Base-by-base conservation (phyloP, 345 rosid genomes). In the Abelmoschus esculentus region DNA sequence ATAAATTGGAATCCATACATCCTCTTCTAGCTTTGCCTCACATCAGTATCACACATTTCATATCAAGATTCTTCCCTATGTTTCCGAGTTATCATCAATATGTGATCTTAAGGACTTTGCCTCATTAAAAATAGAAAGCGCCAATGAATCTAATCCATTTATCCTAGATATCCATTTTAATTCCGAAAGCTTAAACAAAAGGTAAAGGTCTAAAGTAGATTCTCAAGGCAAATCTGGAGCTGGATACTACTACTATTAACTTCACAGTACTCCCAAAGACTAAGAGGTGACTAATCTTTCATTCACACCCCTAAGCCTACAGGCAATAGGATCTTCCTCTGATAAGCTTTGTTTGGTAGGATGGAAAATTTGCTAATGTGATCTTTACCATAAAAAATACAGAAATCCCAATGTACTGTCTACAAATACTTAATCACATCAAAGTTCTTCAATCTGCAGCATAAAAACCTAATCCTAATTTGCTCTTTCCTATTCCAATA, bases 271-370 rank as follows among this genome's bases (percentile, higher is more conserved):
- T 53, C 57, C 19, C 7, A 17, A 46, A 28, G 26, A 22, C 26
- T 22, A 22, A 22, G 56, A 26, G 47, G 13, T 28, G 14, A 14
- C 7, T 42, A 19, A 19, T 66, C 69, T 46, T 47, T 29, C 69
- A 1, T 15, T 15, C 26, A 36, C 8, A 36, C 40, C 40, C 40
- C 40, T 36, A 36, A 36, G 40, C 40, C 7, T 36, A 36, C 40
- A 47, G 57, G 49, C 32, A 29, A 29, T 73, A 56, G 78, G 76
- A 72, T 34, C 14, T 32, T 34, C 29, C 60, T 67, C 34, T 18
- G 36, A 18, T 1, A 18, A 55, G 34, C 34, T 32, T 32, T 32
- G 42, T 5, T 13, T 36, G 42, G 6, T 36, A 36, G 42, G 42
- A 36, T 36, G 42, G 42, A 38, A 38, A 38, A 38, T 8, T 38